These are phyloP conservation scores for Anthracocystis walkeri DNA, from an alignment of 1,284 basidiomycete species.

Conservation along the genomic window DNA sequence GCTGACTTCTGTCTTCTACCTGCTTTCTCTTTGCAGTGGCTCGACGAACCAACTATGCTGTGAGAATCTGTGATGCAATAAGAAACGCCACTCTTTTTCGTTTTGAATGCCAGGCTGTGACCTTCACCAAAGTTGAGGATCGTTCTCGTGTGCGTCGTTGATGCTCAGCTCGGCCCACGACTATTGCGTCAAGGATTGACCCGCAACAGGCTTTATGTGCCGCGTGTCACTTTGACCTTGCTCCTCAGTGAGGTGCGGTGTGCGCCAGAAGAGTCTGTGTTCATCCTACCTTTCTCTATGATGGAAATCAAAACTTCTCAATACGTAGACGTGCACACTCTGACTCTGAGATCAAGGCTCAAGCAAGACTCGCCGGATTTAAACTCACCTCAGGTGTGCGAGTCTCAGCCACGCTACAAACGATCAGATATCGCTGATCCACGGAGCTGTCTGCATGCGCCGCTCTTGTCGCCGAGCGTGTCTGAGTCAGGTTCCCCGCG, in stretches of 20 bases:
- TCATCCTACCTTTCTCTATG: too few species aligned
- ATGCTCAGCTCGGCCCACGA: not conserved
- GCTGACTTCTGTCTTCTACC: conserved; percentile 1
- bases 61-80: conserved; percentile 4
- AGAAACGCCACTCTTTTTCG: not conserved
- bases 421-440: too few species aligned
- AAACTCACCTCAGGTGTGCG: too few species aligned
- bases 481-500: conserved; percentile 1
- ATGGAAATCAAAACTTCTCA: too few species aligned
- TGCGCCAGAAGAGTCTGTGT: too few species aligned
- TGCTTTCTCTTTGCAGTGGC: conserved; percentile 26
- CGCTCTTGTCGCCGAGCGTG: not conserved
- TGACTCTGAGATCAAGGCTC: too few species aligned
- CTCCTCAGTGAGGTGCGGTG: not conserved
- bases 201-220: not conserved
- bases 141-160: not conserved
- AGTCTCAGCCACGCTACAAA: too few species aligned
- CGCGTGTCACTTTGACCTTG: not conserved
- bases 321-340: too few species aligned
- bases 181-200: not conserved
- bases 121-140: not conserved
- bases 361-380: too few species aligned
- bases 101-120: too few species aligned
- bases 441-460: too few species aligned
- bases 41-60: conserved; percentile 43